Evolutionary conservation across 2,329 filamentous ascomycete genomes (phyloP).

Genomic region (Trichophyton equinum): DNA sequence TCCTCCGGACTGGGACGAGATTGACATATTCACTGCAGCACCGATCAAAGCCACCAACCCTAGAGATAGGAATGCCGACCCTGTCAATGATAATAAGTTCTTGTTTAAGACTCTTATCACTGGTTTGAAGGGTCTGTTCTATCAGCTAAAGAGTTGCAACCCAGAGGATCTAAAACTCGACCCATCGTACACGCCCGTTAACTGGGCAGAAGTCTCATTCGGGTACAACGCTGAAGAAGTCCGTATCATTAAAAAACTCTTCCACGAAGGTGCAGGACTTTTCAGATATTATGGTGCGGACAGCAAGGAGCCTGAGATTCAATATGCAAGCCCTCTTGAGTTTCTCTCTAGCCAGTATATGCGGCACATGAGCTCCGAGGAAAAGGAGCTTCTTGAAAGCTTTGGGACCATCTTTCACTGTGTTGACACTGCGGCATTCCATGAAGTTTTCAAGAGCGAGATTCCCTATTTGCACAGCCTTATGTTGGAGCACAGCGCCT

Average conservation of each 20-base stretch:
- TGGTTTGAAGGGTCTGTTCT: constrained; percentile 91
- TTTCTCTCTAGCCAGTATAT: constrained; percentile 93
- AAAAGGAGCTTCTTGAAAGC: constrained; percentile 92
- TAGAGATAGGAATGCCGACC: constrained; percentile 75
- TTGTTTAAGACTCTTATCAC: constrained; percentile 94
- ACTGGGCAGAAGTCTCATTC: constrained; percentile 92
- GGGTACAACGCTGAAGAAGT: constrained; percentile 97
- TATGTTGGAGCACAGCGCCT: constrained; percentile 89
- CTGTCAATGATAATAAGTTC: constrained; percentile 94
- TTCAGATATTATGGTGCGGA: constrained; percentile 96
- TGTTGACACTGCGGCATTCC: constrained; percentile 94
- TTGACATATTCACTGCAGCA: constrained; percentile 91
- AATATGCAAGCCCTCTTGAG: constrained; percentile 71
- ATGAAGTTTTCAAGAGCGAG: constrained; percentile 95
- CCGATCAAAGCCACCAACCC: constrained; percentile 93
- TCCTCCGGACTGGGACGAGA: constrained; percentile 90
- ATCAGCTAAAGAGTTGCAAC: constrained; percentile 85
- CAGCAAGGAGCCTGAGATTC: constrained; percentile 58
- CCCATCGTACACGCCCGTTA: constrained; percentile 61
- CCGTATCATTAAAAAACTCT: constrained; percentile 88
- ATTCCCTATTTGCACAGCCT: constrained; percentile 94
- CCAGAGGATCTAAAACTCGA: constrained; percentile 57
- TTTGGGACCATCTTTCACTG: constrained; percentile 98
- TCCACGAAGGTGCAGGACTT: constrained; percentile 88
- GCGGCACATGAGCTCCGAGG: constrained; percentile 84